Percentiles rank a stretch among this genome's conserved stretches.
Evolutionary conservation across 768 basidiomycete genomes (phyloP).

Genomic region (Lentinula edodes): DNA sequence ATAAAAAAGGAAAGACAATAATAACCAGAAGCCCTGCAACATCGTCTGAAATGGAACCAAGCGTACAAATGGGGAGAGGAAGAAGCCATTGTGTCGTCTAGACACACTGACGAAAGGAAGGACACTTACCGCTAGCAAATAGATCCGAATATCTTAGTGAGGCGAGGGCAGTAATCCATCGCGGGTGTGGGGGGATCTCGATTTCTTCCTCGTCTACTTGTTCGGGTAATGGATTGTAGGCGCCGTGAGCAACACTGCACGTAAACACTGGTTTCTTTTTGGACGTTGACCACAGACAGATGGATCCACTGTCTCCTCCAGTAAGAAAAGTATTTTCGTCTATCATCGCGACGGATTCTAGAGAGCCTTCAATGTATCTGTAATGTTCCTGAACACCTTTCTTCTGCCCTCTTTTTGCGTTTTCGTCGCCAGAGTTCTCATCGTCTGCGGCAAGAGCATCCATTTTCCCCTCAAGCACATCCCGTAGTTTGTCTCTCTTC

Average conservation of each 20-base stretch:
- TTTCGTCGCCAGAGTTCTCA: slow-evolving; percentile 27
- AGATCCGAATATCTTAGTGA: slow-evolving; percentile 84
- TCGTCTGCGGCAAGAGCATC: slow-evolving; percentile 55
- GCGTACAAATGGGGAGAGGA: too few relatives aligned
- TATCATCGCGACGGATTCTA: slow-evolving; percentile 91
- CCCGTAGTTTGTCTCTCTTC: slow-evolving; percentile 43
- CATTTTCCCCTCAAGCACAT: slow-evolving; percentile 75
- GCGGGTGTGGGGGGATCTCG: slow-evolving; percentile 31
- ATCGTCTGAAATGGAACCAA: not conserved
- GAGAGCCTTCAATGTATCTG: slow-evolving; percentile 81
- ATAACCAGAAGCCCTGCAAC: not conserved
- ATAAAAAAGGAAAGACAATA: not conserved
- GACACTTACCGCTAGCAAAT: slow-evolving; percentile 74
- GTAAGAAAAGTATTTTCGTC: slow-evolving; percentile 91
- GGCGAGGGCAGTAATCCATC: slow-evolving; percentile 89
- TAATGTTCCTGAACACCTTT: slow-evolving; percentile 23
- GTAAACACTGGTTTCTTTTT: slow-evolving; percentile 96
- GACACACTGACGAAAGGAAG: not conserved
- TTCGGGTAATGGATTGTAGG: slow-evolving; percentile 40
- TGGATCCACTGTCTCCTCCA: slow-evolving; percentile 95
- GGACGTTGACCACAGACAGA: slow-evolving; percentile 80
- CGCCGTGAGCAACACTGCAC: slow-evolving; percentile 81
- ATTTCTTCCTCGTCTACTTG: not conserved
- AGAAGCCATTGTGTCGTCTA: too few relatives aligned
- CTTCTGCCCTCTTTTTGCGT: slow-evolving; percentile 26